Evolutionary conservation across 2,329 filamentous ascomycete species (phyloP), one percentile per base, ranked within the genome.

Genomic region (Nothomitra cinnamomea): DNA sequence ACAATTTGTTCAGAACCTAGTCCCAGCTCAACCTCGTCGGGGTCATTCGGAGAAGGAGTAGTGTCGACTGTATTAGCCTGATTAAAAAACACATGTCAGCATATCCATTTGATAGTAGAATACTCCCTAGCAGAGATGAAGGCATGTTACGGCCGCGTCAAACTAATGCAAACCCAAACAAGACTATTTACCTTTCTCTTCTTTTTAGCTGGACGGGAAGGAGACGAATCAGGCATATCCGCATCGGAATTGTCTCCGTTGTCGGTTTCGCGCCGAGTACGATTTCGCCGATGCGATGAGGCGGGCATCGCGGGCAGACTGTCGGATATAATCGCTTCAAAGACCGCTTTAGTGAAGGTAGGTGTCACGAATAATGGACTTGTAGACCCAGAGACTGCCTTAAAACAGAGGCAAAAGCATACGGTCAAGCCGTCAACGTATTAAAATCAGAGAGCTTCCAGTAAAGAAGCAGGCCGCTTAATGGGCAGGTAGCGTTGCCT

Each of bases 1-100:
- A 71, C 65, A 1, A 72, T 59, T 38, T 72, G 71, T 57, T 70
- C 67, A 54, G 68, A 67, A 19, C 65, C 65, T 19, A 45, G 19
- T 19, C 25, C n/a, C 4, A 41, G 22, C 3, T 25, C 50, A 43
- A 28, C 19, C 6, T 52, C 50, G 40, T 40, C 36, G 7, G 24
- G 50, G 50, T 52, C 50, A 21, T 40, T 52, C n/a, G 35, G 13
- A 21, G 50, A n/a, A 21, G 32, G 24, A 52, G 50, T n/a, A 52
- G 50, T 24, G n/a, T 21, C 13, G 5, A 28, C n/a, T n/a, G 45
- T 10, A 49, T 49, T 28, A 22, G 45, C 32, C 45, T 49, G 10
- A 35, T 5, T 28, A 10, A 32, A 32, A 32, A 35, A 35, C 2
- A 19, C 24, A 49, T 15, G 13, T 47, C n/a, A 49, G 45, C 25